Conservation (phyloP, 2,329 filamentous ascomycete genomes). For the Hysterium pulicare region DNA sequence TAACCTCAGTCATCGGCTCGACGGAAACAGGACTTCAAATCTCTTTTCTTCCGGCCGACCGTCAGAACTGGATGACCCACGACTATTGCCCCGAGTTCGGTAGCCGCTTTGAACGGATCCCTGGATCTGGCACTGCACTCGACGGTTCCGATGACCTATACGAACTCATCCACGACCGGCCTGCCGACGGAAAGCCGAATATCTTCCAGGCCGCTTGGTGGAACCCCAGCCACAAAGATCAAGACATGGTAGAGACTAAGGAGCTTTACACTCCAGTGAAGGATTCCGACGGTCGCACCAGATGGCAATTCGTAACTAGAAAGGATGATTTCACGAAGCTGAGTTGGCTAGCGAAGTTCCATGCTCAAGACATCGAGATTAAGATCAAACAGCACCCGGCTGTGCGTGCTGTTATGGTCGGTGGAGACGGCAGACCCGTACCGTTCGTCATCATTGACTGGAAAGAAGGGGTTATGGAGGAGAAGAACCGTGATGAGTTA, state of each 20-base stretch:
- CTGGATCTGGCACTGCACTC: conserved; percentile 2
- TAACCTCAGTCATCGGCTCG: conserved; percentile 15
- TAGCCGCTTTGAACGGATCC: conserved; percentile 10
- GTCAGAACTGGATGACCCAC: conserved; percentile 16
- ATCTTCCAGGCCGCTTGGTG: conserved; percentile 30
- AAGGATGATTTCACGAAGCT: conserved; percentile 23
- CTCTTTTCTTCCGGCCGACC: conserved; percentile 7
- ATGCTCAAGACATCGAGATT: conserved; percentile 15
- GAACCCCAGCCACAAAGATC: conserved; percentile 17
- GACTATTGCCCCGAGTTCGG: conserved; percentile 15
- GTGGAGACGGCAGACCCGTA: conserved; percentile 14
- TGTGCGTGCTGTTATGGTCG: conserved; percentile 12
- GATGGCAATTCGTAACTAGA: conserved; percentile 15
- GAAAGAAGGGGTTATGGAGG: conserved; percentile 9
- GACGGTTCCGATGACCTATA: conserved; percentile 23
- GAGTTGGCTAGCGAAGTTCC: conserved; percentile 17
- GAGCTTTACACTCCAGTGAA: conserved; percentile 34
- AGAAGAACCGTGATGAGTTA: conserved; percentile 7
- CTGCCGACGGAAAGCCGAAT: conserved; percentile 17
- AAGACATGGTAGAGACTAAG: conserved; percentile 30
- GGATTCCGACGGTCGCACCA: conserved; percentile 14
- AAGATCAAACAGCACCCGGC: conserved; percentile 12
- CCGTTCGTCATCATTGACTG: conserved; percentile 18
- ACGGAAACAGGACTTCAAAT: conserved; percentile 15
- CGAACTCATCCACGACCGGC: conserved; percentile 32